phyloP scores from a whole-genome alignment of 2,329 filamentous ascomycete genomes.

The Elsinoe fawcettii region DNA sequence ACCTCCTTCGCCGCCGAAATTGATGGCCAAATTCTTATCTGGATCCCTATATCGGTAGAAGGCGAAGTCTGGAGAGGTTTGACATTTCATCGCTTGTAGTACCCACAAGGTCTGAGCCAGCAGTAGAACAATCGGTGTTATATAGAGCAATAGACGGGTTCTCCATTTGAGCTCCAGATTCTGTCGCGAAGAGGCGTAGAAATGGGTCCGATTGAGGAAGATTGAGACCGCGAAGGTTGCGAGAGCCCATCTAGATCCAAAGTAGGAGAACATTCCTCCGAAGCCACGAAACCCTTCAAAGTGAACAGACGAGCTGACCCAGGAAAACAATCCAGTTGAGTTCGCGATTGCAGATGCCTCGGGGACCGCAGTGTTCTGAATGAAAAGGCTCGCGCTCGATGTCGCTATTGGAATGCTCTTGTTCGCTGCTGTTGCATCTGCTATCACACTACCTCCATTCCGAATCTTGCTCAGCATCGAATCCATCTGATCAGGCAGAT shows the following conservation, averaged over 20 bases:
- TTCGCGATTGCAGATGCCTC: not conserved
- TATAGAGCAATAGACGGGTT: conserved; percentile 60
- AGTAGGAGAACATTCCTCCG: conserved; percentile 80
- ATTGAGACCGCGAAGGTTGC: conserved; percentile 80
- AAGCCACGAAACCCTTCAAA: conserved; percentile 57
- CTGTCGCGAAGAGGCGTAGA: conserved; percentile 83
- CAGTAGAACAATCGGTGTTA: conserved; percentile 64
- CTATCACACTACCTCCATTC: conserved; percentile 52
- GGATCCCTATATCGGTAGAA: conserved; percentile 40
- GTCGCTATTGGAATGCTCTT: conserved; percentile 34
- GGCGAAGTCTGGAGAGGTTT: conserved; percentile 54
- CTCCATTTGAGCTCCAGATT: conserved; percentile 69
- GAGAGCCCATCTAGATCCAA: conserved; percentile 86
- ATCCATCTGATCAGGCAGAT: conserved; percentile 53
- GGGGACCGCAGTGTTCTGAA: conserved; percentile 36
- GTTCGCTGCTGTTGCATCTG: conserved; percentile 48
- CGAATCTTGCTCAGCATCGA: conserved; percentile 41
- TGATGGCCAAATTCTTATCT: conserved; percentile 36
- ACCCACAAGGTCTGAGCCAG: conserved; percentile 59
- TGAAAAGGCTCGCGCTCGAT: conserved; percentile 29
- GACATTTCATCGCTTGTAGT: conserved; percentile 82
- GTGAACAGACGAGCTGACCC: conserved; percentile 28
- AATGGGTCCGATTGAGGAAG: conserved; percentile 81
- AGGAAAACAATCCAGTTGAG: conserved; percentile 19
- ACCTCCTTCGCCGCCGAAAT: conserved; percentile 52